Evolutionary conservation across 805 yeast genomes (phyloP), one percentile per base, ranked within the genome.

Genomic region (Ogataea methanolica): DNA sequence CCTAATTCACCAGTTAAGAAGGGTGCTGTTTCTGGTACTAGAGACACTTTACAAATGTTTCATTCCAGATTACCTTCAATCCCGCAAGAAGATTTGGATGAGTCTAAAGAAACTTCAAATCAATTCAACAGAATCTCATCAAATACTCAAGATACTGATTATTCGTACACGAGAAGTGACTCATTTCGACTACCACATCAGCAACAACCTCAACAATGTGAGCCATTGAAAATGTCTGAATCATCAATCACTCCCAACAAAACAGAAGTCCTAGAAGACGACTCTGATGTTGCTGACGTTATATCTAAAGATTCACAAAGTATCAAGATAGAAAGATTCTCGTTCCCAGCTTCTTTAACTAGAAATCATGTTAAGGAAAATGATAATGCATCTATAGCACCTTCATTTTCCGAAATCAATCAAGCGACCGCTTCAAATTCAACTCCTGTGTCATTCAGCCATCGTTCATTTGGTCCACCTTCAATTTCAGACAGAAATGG

Each of bases 41-140:
- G 46, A 47, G 41, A 36, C 36, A 21, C 36, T 17, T 33, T 26
- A 33, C 38, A 48, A 19, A 39, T 21, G 15, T 11, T 35, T 21
- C 54, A 50, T 37, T 50, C 52, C 22, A 49, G 53, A 42, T 45
- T 55, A 23, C 57, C 59, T 16, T 55, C 60, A 2, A 58, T 58
- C 29, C 60, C 59, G 6, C 62, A 58, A 45, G 60, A 53, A 33
- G 52, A 48, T 5, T 26, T 34, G 14, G 47, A 49, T 14, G 38
- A 46, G 36, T 23, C 22, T 31, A 33, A 42, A 46, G 29, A 37
- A 39, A 34, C 36, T n/a, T n/a, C 36, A 8, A 34, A 15, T 34
- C 17, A 34, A 34, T 34, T 34, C 36, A 34, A 34, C 36, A 41
- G 43, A 41, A 19, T n/a, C 15, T 34, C 39, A 19, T 17, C 35